Evolutionary conservation across 345 rosid genomes (phyloP).

Genomic region (Lenwebbia sp.): DNA sequence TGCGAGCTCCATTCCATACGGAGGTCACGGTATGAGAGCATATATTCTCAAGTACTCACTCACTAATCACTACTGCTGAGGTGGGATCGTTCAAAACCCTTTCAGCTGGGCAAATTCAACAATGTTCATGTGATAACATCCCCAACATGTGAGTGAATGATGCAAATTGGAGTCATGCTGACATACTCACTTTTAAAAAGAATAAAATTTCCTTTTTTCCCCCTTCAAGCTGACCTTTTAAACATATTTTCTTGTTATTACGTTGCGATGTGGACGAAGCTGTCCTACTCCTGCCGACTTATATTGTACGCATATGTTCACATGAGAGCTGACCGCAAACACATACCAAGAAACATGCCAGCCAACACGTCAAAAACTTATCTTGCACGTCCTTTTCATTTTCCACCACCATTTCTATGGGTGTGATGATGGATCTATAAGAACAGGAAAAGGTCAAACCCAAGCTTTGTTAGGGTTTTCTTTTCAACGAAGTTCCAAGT

Average conservation of each 20-base stretch:
- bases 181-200: neutral
- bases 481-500: neutral
- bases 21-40: neutral
- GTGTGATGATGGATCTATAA: neutral
- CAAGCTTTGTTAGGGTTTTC: neutral
- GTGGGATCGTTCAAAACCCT: neutral
- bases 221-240: neutral
- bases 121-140: neutral
- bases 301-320: neutral
- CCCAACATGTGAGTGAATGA: neutral
- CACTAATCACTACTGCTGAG: neutral
- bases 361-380: conserved; percentile 1
- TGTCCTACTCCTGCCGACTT: neutral
- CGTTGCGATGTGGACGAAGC: neutral
- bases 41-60: neutral
- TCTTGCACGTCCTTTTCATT: conserved; percentile 1
- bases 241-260: neutral
- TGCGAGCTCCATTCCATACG: too few relatives aligned
- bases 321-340: neutral
- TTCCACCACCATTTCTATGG: neutral
- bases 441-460: neutral
- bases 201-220: neutral
- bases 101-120: neutral
- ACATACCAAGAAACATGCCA: neutral
- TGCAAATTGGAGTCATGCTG: neutral